Percentiles rank a stretch among this genome's conserved stretches.
Conservation (phyloP, 2,329 filamentous ascomycete genomes). For the Pseudopyrenochaeta lycopersici region DNA sequence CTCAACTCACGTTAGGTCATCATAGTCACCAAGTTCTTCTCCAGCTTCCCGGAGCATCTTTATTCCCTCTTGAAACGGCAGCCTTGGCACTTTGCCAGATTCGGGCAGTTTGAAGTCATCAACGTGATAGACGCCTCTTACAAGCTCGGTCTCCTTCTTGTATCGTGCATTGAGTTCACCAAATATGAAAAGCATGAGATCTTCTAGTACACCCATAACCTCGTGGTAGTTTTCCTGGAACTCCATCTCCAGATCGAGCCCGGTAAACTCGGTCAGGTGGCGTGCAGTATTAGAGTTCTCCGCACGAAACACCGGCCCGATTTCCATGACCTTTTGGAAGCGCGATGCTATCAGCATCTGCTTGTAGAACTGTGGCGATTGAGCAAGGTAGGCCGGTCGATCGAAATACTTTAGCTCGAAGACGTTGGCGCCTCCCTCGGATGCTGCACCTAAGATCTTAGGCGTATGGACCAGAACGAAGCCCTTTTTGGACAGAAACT, state of each 20-base stretch:
- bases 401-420: slow-evolving; percentile 93
- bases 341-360: slow-evolving; percentile 84
- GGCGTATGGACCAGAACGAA: slow-evolving; percentile 90
- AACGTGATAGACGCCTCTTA: slow-evolving; percentile 77
- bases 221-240: slow-evolving; percentile 82
- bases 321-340: slow-evolving; percentile 78
- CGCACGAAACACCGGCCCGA: slow-evolving; percentile 84
- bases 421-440: slow-evolving; percentile 91
- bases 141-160: slow-evolving; percentile 74
- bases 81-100: slow-evolving; percentile 75
- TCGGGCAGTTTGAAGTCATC: slow-evolving; percentile 80
- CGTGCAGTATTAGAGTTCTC: slow-evolving; percentile 85
- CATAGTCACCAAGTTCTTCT: slow-evolving; percentile 77
- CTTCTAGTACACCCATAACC: slow-evolving; percentile 75
- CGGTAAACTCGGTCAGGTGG: slow-evolving; percentile 89
- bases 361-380: slow-evolving; percentile 88
- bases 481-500: slow-evolving; percentile 77
- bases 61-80: slow-evolving; percentile 82
- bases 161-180: slow-evolving; percentile 73
- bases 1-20: slow-evolving; percentile 70
- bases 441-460: slow-evolving; percentile 87
- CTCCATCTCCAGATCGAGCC: slow-evolving; percentile 90
- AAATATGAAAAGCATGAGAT: slow-evolving; percentile 81
- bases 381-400: slow-evolving; percentile 79
- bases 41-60: slow-evolving; percentile 79